Percentiles rank a stretch among this genome's conserved stretches.
phyloP scores from a whole-genome alignment of 1,139 yeast species.

The Hyphopichia fennica region DNA sequence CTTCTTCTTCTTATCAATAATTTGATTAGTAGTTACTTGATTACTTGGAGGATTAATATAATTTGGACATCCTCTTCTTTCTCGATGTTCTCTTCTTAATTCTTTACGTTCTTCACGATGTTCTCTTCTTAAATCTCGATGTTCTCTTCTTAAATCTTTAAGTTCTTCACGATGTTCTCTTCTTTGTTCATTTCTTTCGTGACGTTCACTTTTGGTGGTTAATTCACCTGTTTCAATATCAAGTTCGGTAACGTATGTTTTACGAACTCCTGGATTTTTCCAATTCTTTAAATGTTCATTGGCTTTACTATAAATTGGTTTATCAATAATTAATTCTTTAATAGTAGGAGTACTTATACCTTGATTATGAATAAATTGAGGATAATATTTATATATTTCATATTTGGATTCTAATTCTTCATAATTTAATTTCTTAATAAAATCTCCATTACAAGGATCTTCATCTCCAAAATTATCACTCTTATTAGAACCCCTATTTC shows the following conservation, averaged over 20 bases:
- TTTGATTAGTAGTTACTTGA: background rate
- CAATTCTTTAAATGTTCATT: slow-evolving; percentile 33
- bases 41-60: background rate
- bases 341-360: slow-evolving; percentile 39
- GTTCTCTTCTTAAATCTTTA: slow-evolving; percentile 8
- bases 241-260: background rate
- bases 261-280: slow-evolving; percentile 7
- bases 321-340: slow-evolving; percentile 33
- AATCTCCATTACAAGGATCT: slow-evolving; percentile 16
- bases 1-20: background rate
- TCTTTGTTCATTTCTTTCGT: slow-evolving; percentile 9
- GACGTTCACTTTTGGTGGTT: slow-evolving; percentile 5
- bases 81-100: slow-evolving; percentile 9
- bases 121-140: slow-evolving; percentile 7
- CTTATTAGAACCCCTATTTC: slow-evolving; percentile 1
- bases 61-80: slow-evolving; percentile 4
- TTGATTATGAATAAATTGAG: slow-evolving; percentile 41
- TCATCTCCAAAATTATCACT: background rate
- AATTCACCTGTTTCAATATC: slow-evolving; percentile 1
- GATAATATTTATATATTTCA: slow-evolving; percentile 41
- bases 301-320: slow-evolving; percentile 45
- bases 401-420: slow-evolving; percentile 36
- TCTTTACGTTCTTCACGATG: slow-evolving; percentile 5
- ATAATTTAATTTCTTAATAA: slow-evolving; percentile 30
- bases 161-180: slow-evolving; percentile 6